A percentile compares a stretch with the other conserved stretches of the same genome.
Evolutionary conservation across 164 flowering plant species (phyloP).

Genomic region (Saururus chinensis): DNA sequence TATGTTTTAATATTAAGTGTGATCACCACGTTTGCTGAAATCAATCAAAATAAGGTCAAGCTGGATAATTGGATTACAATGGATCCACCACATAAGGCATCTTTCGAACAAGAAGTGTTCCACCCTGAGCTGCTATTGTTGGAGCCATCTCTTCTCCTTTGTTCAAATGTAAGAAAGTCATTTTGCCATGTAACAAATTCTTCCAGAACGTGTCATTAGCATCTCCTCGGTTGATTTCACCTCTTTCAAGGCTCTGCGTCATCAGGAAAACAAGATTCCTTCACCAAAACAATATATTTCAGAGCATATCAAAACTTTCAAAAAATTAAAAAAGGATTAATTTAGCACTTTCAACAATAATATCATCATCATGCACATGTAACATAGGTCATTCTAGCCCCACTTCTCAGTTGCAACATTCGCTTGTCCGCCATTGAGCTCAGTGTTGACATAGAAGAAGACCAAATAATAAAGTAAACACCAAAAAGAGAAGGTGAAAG

Average conservation of each 20-base stretch:
- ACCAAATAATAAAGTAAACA: too few relatives aligned
- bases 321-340: too few relatives aligned
- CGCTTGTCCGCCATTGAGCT: too few relatives aligned
- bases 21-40: too few relatives aligned
- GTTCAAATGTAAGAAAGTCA: conserved; percentile 70
- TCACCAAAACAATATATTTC: neutral
- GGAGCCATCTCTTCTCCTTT: conserved; percentile 86
- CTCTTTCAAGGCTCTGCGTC: conserved; percentile 45
- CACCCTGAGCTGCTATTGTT: conserved; percentile 40
- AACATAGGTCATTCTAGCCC: too few relatives aligned
- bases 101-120: conserved; percentile 88
- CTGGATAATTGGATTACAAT: conserved; percentile 25
- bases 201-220: conserved; percentile 36
- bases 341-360: too few relatives aligned
- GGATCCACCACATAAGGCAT: conserved; percentile 58
- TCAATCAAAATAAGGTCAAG: neutral
- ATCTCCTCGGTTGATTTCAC: conserved; percentile 37
- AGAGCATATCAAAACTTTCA: too few relatives aligned
- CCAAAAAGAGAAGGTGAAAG: too few relatives aligned
- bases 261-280: conserved; percentile 1
- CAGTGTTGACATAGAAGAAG: too few relatives aligned
- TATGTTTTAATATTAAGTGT: too few relatives aligned
- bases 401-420: too few relatives aligned
- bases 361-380: too few relatives aligned
- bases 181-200: conserved; percentile 53